A percentile compares a stretch with the other conserved stretches of the same genome.
Evolutionary conservation across 441 rosid species (phyloP).

Genomic region (Dalechampia spathulata): DNA sequence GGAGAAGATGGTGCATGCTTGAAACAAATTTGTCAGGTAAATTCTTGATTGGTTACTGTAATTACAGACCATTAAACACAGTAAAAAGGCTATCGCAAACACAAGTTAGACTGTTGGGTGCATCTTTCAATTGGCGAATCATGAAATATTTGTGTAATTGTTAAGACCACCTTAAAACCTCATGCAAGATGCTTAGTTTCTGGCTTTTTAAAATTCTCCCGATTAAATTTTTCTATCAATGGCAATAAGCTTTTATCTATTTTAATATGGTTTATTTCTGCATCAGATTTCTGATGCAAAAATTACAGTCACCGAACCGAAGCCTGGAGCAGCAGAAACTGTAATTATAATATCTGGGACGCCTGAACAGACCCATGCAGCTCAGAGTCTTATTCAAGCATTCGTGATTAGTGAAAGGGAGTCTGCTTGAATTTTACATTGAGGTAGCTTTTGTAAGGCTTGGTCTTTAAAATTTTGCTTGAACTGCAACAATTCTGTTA

Average conservation of each 20-base stretch:
- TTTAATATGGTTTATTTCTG: not conserved
- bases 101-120: too few relatives aligned
- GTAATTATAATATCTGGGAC: conserved; percentile 70
- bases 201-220: not conserved
- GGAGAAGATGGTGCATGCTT: conserved; percentile 79
- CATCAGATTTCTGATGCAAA: conserved; percentile 72
- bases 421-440: conserved; percentile 24
- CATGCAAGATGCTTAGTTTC: not conserved
- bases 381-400: conserved; percentile 81
- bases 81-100: too few relatives aligned
- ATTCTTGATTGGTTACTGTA: not conserved
- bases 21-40: conserved; percentile 68
- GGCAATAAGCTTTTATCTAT: not conserved
- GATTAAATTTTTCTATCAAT: not conserved
- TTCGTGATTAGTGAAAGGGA: conserved; percentile 68
- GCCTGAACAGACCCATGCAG: conserved; percentile 83
- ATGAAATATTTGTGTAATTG: not conserved
- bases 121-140: too few relatives aligned
- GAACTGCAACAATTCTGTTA: not conserved
- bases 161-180: too few relatives aligned
- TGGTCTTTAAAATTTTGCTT: too few relatives aligned
- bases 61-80: not conserved
- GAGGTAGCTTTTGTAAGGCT: conserved; percentile 16
- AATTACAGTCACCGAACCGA: conserved; percentile 48
- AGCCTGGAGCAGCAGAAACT: conserved; percentile 57